phyloP scores from a whole-genome alignment of 192 early-diverging fungal genomes.

The Pilaira anomala region DNA sequence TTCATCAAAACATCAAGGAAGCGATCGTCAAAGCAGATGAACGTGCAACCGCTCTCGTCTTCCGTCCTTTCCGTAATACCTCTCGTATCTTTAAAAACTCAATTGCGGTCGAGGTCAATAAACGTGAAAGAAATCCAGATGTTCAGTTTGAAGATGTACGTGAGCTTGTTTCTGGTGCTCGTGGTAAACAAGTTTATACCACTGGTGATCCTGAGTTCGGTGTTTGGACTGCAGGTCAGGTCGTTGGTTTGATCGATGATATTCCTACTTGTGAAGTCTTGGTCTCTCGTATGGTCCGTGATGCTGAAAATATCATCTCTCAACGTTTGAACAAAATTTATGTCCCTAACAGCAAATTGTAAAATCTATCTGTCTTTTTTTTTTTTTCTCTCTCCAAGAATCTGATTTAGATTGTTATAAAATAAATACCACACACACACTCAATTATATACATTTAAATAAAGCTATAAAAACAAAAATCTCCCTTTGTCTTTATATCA shows the following conservation, averaged over 20 bases:
- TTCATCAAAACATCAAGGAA: constrained; percentile 74
- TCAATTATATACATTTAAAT: too few species aligned
- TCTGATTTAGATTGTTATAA: too few species aligned
- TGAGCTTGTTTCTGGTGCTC: constrained; percentile 63
- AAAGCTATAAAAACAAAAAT: too few species aligned
- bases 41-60: constrained; percentile 63
- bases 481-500: too few species aligned
- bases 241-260: constrained; percentile 71
- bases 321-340: constrained; percentile 17
- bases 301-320: constrained; percentile 46
- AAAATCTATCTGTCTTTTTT: neutral
- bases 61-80: constrained; percentile 75
- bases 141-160: constrained; percentile 68
- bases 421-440: too few species aligned
- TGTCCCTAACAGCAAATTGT: constrained; percentile 25
- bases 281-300: constrained; percentile 51
- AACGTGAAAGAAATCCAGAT: constrained; percentile 60
- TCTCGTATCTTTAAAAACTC: constrained; percentile 74
- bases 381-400: neutral
- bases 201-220: constrained; percentile 56
- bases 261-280: constrained; percentile 74
- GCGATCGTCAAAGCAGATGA: constrained; percentile 68
- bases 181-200: constrained; percentile 55
- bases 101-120: constrained; percentile 66
- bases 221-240: constrained; percentile 66